These are phyloP conservation scores for Xerophyta viscosa DNA, from an alignment of 106 monocot species.

Conservation along the genomic window DNA sequence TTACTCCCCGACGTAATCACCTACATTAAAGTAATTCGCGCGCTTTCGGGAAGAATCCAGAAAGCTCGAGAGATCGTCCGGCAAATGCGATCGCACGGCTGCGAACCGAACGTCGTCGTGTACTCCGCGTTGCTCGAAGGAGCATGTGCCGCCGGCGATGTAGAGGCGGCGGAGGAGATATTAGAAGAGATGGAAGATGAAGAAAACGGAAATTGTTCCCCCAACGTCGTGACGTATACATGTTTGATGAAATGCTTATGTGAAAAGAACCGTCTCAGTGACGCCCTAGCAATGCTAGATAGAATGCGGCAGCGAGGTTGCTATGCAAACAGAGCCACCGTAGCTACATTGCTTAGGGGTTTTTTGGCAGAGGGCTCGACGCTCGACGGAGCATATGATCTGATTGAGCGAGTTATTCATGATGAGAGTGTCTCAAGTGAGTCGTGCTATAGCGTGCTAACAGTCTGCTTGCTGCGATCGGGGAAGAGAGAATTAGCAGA, in stretches of 20 bases:
- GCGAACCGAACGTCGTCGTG: constrained; percentile 50
- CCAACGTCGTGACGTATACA: constrained; percentile 82
- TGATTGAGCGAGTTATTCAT: constrained; percentile 34
- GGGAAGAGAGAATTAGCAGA: constrained; percentile 28
- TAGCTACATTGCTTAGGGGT: constrained; percentile 33
- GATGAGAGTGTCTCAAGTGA: constrained; percentile 19
- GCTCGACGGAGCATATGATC: constrained; percentile 22
- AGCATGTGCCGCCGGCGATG: constrained; percentile 39
- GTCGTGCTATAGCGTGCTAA: constrained; percentile 48
- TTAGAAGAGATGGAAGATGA: constrained; percentile 51
- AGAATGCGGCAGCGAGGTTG: constrained; percentile 44
- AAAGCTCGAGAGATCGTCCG: constrained; percentile 29
- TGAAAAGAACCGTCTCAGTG: constrained; percentile 25
- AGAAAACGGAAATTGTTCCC: constrained; percentile 2
- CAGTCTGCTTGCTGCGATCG: constrained; percentile 29
- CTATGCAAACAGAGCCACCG: constrained; percentile 37
- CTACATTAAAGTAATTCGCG: too few species aligned
- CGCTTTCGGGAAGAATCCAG: too few species aligned
- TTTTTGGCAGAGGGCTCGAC: constrained; percentile 26
- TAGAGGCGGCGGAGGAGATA: constrained; percentile 38
- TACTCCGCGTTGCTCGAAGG: constrained; percentile 62
- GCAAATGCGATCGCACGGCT: constrained; percentile 35
- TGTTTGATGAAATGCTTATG: constrained; percentile 83
- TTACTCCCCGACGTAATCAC: too few species aligned
- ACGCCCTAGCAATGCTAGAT: constrained; percentile 43